Evolutionary conservation across 2,329 filamentous ascomycete genomes (phyloP).

Genomic region (Scedosporium minutisporum): DNA sequence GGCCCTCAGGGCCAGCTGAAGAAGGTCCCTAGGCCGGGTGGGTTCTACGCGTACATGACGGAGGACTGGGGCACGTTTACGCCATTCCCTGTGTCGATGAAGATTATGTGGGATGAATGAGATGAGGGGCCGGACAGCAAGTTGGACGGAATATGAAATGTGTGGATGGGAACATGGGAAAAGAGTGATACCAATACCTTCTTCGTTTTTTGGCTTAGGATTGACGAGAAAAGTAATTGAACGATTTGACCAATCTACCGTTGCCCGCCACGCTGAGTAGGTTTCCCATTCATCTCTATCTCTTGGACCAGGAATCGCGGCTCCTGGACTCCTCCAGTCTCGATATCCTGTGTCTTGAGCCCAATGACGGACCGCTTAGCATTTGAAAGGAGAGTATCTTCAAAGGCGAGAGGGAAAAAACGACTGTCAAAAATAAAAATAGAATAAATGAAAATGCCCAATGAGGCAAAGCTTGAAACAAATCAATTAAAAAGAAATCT

Average conservation of each 20-base stretch:
- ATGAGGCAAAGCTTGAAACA: too few relatives aligned
- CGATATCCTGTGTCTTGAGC: too few relatives aligned
- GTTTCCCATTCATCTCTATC: too few relatives aligned
- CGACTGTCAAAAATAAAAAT: background rate
- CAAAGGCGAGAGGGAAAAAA: background rate
- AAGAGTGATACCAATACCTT: background rate
- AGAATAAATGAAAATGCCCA: too few relatives aligned
- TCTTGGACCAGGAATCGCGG: too few relatives aligned
- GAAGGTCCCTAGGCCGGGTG: conserved; percentile 47
- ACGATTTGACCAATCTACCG: too few relatives aligned
- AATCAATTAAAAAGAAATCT: too few relatives aligned
- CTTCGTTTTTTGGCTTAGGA: background rate
- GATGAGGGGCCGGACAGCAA: conserved; percentile 5
- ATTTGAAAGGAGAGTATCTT: too few relatives aligned
- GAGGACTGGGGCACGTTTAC: conserved; percentile 49
- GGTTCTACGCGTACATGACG: conserved; percentile 52
- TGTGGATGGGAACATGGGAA: too few relatives aligned
- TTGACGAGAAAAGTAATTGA: background rate
- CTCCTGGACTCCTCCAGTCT: too few relatives aligned
- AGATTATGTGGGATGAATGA: conserved; percentile 38
- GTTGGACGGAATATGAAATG: background rate
- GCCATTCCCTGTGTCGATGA: conserved; percentile 43
- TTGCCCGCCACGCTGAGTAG: too few relatives aligned
- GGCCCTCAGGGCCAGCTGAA: conserved; percentile 60
- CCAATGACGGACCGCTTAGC: too few relatives aligned